Conservation (phyloP, 768 basidiomycete species). For the Tylopilus sp. region DNA sequence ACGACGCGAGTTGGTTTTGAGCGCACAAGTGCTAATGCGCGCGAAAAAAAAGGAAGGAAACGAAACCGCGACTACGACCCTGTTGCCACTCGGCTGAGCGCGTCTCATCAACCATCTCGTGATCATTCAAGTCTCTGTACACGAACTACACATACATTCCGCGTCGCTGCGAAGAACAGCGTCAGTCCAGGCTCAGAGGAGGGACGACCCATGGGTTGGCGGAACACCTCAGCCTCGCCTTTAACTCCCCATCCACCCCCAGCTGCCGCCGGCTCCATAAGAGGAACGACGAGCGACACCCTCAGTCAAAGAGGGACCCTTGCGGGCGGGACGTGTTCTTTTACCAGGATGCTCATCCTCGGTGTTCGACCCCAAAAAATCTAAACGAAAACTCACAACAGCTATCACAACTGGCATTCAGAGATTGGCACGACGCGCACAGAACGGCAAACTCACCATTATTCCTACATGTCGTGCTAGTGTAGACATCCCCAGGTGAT, state of each 20-base stretch:
- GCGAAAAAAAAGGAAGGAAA: conserved; percentile 4
- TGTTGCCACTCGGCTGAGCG: conserved; percentile 15
- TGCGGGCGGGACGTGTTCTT: conserved; percentile 65
- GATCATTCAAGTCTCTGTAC: neutral
- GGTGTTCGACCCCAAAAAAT: conserved; percentile 35
- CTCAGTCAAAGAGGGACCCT: conserved; percentile 33
- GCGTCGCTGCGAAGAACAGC: neutral
- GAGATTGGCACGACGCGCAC: neutral
- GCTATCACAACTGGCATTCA: conserved; percentile 2
- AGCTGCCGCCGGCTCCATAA: conserved; percentile 34
- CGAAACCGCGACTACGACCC: neutral
- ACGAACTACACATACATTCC: neutral
- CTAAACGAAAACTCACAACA: conserved; percentile 22
- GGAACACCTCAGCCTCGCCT: conserved; percentile 82
- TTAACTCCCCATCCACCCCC: conserved; percentile 77
- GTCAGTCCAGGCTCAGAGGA: conserved; percentile 1
- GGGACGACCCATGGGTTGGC: neutral
- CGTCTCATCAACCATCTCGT: neutral
- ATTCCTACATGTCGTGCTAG: conserved; percentile 7
- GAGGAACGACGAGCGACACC: conserved; percentile 31
- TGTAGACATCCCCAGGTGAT: conserved; percentile 88
- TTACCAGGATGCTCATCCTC: conserved; percentile 88
- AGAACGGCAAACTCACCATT: conserved; percentile 8
- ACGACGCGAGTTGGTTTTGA: conserved; percentile 8
- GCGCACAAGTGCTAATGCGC: conserved; percentile 5